Base-by-base conservation (phyloP, 345 rosid species). In the Firmiana major region DNA sequence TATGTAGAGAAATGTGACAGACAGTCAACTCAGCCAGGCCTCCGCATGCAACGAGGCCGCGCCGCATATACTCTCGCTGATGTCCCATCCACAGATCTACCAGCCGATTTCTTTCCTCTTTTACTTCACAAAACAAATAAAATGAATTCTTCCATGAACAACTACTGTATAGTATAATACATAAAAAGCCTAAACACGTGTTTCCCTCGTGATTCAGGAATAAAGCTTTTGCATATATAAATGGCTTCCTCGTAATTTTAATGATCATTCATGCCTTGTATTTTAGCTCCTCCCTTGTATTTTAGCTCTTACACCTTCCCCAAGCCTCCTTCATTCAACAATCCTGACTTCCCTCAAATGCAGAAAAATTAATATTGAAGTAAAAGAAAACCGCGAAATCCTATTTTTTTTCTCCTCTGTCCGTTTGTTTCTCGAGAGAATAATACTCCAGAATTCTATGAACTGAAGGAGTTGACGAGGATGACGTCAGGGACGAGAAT, bases 401-500 rank as follows among this genome's bases (percentile, higher is more conserved):
- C 40, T 38, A 3, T 64, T 17, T 9, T 9, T 74, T 40, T 40
- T 8, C 42, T 6, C 6, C 8, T 79, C 75, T 58, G 70, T 73
- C 42, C 63, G 82, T 79, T 77, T 79, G 79, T 9, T 75, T 49
- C 71, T 40, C 60, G 71, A 71, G 77, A 74, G 60, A 72, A 75
- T 11, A n/a, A 38, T 9, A 19, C 24, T 64, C 49, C 34, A 36
- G 15, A 16, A 17, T 12, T 57, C 6, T 51, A 42, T 57, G 53
- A 73, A 12, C 21, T 22, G 5, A 21, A 43, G 13, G 3, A 6
- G 73, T 46, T 69, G 46, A 24, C n/a, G 36, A 11, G 17, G 54
- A 95, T 96, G 99, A 92, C 97, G 81, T 87, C 97, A 34, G 99
- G 98, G 74, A 80, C 97, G 77, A 84, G 99, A 86, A 91, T 90